Base-by-base conservation (phyloP, 176 grass and related monocot genomes). In the Musa schizocarpa region DNA sequence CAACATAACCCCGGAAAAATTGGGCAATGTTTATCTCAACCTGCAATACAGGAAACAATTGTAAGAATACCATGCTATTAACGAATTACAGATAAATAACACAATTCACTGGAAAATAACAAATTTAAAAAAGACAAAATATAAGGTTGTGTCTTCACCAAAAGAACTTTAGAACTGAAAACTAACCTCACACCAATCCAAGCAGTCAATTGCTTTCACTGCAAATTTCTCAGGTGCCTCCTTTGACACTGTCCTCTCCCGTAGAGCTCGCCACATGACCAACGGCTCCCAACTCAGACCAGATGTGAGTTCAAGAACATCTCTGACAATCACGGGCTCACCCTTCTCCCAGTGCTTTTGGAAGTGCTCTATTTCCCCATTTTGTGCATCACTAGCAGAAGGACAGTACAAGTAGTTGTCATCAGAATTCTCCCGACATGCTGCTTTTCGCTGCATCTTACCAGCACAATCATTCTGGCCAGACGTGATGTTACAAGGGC, bases 341-440 rank as follows among this genome's bases (percentile, higher is more conserved):
- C 92, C 92, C 63, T 88, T 91, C 27, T 86, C 62, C 92, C 92
- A 96, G 65, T 96, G 92, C 76, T 53, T 86, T 64, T 88, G 92
- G 74, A 96, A 96, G 73, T 96, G 92, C 17, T 74, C 58, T 26
- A 91, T 27, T 69, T 82, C 92, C 65, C 87, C 83, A 50, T 52
- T 54, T 22, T 91, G 69, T 13, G 63, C 57, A 8, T 74, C 75
- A 84, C 78, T 77, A 54, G 75, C 76, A 62, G 29, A 76, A 69
- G 92, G 83, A 76, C 92, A 87, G 59, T 86, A 96, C 77, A 96
- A 54, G 64, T 72, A 84, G 34, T 96, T 96, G 71, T 91, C 92
- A 63, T 13, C 29, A 64, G 83, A 79, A 76, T 80, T 86, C 50
- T 81, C 69, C 76, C 88, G 86, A 2, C 61, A 68, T 21, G 92